Evolutionary conservation across 225 moss, liverwort and hornwort species (phyloP), one percentile per base, ranked within the genome.

Genomic region (Polytrichum commune): DNA sequence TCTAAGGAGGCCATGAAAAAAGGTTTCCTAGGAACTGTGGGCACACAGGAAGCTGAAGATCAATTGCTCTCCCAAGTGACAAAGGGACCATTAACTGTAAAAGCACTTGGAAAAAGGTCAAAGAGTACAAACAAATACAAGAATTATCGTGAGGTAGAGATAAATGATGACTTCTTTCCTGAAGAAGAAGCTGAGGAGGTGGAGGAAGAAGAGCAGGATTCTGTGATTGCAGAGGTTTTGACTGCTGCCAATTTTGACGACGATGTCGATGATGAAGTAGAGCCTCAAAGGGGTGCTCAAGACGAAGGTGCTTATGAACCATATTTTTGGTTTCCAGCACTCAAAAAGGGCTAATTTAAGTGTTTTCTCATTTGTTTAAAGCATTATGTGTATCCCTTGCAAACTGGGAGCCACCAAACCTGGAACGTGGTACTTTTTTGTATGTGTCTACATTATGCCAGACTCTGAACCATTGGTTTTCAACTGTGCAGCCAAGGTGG

Each of bases 1-100:
- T 98, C 98, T 60, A 98, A 98, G 72, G 92, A 98, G 79, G 87
- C 95, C 38, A 80, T 91, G 84, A 98, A 95, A 77, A 86, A 89
- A 60, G 98, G 98, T 30, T 82, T 98, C 38, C 75, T 93, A 75
- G 98, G 92, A 72, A 81, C 89, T 29, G 88, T 98, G 53, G 95
- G 98, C 53, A 93, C 93, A 9, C 86, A 90, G 74, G 98, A 91
- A 80, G 98, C 88, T 54, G 98, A 98, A 76, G 98, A 98, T 69
- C 87, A 80, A 81, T 67, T 95, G 61, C 74, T 89, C 60, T 72
- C 74, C 22, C 93, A 91, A 81, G 98, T 81, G 32, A 73, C 84
- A 1, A 98, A 88, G 77, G 90, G 80, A 19, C 85, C 92, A 78
- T 74, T 76, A 29, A 62, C 69, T 76, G 66, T 54, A 5, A 83